Base-by-base conservation (phyloP, 2,329 filamentous ascomycete genomes). In the Fusarium hostae region DNA sequence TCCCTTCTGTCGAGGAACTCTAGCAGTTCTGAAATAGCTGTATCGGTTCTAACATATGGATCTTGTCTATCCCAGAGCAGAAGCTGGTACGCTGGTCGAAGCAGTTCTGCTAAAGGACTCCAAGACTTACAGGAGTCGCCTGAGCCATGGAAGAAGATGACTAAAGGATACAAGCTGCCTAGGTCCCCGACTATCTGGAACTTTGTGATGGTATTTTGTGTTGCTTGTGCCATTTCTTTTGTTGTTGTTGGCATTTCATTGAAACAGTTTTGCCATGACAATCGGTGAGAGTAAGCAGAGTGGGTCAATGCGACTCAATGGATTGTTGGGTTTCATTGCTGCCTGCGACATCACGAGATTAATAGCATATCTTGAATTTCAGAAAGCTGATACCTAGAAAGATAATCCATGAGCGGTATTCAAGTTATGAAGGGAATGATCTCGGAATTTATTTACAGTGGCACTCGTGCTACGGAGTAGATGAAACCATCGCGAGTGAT, bases 111-210 rank as follows among this genome's bases (percentile, higher is more conserved):
- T 18, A 75, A 18, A 9, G 58, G 40, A 5, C 30, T 32, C 73
- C 73, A 75, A 1, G 72, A 75, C 2, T 58, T 20, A 8, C 73
- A 75, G 2, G 72, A 75, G 40, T 63, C 67, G 6, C 68, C 72
- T 7, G 73, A 75, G 20, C 73, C 72, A 6, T 75, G 73, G 32
- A 75, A 75, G 18, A 62, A 75, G 9, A 75, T 61, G 18, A 75
- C 41, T 39, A 64, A 40, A n/a, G 72, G 72, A 20, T 51, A 40
- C 1, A 40, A 15, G n/a, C 22, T 52, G 15, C 20, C 18, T 3
- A 24, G 2, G 2, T 44, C 32, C 3, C 71, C 71, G 3, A 60
- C 22, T 13, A 51, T 5, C 7, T 30, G 62, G 18, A 48, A 37
- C 9, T 20, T 34, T 5, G 26, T 32, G 6, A 34, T n/a, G 18